Base-by-base conservation (phyloP, 75 land plant species). In the Pinus taeda region DNA sequence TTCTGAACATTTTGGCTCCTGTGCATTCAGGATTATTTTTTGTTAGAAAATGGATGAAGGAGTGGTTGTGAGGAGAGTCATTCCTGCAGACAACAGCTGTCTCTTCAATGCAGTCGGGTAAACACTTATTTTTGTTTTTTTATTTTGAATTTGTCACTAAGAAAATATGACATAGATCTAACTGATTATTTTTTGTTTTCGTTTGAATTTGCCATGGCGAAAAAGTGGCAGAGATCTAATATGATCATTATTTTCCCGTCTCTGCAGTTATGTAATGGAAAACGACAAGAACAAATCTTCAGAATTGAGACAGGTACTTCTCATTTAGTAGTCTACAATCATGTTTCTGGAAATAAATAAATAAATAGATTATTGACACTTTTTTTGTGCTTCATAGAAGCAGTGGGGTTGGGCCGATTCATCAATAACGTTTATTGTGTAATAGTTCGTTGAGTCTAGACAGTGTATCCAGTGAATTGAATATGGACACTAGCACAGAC, bases 41-140 rank as follows among this genome's bases (percentile, higher is more conserved):
- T 6, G 7, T 45, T 60, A 5, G 61, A 73, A 55, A 49, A 73
- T 73, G 74, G 74, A 55, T 14, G 98, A 87, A 67, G 92, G 93
- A 42, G 80, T 75, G 39, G 75, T 97, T 5, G 92, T 97, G 30
- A 84, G 99, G 45, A 82, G 99, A 61, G 93, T 97, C 45, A 94
- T 97, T 74, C 98, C 99, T 15, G 87, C 99, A 2, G 99, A 97
- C 71, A 97, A 97, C 77, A 97, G 99, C 80, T 97, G 99, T 82
- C 88, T 97, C 15, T 97, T 97, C 81, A 97, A 97, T 87, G 98
- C 99, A 63, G 99, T 97, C 57, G 98, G 99, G 99, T 94, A 76
- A 63, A 67, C 4, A 58, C 22, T 53, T 30, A 36, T 33, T 42
- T 2, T 39, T 3, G 37, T 59, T 61, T 13, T 9, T 75, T 77